Percentiles rank a stretch among this genome's conserved stretches.
Conservation (phyloP, 2,329 filamentous ascomycete genomes). For the Erysiphe pulchra region DNA sequence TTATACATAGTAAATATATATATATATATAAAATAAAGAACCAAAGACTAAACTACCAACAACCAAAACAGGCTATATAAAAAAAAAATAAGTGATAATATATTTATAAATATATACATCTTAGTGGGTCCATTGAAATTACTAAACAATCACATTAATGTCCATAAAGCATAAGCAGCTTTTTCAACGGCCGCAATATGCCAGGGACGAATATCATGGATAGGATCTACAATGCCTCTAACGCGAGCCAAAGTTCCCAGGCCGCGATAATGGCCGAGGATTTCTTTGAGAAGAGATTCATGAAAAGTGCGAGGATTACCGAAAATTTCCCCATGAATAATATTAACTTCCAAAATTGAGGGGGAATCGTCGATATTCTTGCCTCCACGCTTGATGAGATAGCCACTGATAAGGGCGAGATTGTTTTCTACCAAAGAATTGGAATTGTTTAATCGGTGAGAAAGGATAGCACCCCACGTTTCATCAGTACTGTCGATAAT, state of each 20-base stretch:
- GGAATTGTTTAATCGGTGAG: conserved; percentile 37
- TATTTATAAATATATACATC: too few relatives aligned
- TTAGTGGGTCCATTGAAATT: too few relatives aligned
- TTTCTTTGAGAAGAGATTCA: conserved; percentile 43
- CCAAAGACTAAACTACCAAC: too few relatives aligned
- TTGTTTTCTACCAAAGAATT: conserved; percentile 26
- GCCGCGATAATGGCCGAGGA: conserved; percentile 41
- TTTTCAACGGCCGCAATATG: conserved; percentile 50
- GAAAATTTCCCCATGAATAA: conserved; percentile 25
- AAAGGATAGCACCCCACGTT: conserved; percentile 47
- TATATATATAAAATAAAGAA: too few relatives aligned
- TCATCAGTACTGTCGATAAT: conserved; percentile 51
- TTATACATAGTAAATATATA: too few relatives aligned
- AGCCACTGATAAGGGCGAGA: conserved; percentile 35
- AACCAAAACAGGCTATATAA: too few relatives aligned
- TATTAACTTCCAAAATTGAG: conserved; percentile 34
- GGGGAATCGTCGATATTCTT: conserved; percentile 29
- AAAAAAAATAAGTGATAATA: too few relatives aligned
- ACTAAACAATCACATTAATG: conserved; percentile 23
- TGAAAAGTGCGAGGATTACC: conserved; percentile 16
- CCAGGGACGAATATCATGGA: conserved; percentile 45
- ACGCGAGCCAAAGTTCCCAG: conserved; percentile 43
- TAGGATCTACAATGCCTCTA: conserved; percentile 32
- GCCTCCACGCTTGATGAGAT: conserved; percentile 37
- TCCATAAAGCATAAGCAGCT: conserved; percentile 37